Conservation (phyloP, 768 basidiomycete genomes). For the Kwoniella europaea region DNA sequence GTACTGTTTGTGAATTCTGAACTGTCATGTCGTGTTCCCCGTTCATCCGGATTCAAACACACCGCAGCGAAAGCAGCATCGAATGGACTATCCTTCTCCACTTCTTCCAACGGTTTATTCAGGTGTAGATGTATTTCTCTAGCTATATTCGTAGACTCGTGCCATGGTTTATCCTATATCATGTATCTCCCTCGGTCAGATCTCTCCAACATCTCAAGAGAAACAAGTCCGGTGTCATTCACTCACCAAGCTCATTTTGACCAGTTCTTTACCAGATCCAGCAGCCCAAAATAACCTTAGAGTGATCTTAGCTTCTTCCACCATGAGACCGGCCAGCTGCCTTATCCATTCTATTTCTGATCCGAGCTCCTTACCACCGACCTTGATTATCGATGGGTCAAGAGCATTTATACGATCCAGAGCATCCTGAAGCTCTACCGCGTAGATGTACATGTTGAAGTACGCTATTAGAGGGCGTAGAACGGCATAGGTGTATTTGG, state of each 20-base stretch:
- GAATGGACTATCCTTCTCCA: slow-evolving; percentile 1
- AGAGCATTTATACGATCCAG: slow-evolving; percentile 10
- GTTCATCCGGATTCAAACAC: slow-evolving; percentile 3
- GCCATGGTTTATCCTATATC: slow-evolving; percentile 7
- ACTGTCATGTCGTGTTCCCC: not conserved
- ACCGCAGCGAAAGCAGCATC: slow-evolving; percentile 19
- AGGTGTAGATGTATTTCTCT: slow-evolving; percentile 13
- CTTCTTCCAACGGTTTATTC: slow-evolving; percentile 10
- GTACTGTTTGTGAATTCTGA: not conserved
- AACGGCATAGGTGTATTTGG: slow-evolving; percentile 7
- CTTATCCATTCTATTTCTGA: slow-evolving; percentile 16
- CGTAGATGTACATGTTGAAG: slow-evolving; percentile 15
- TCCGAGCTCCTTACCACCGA: not conserved
- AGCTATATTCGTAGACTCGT: slow-evolving; percentile 11
- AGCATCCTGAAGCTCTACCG: slow-evolving; percentile 18
- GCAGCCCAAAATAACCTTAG: slow-evolving; percentile 16
- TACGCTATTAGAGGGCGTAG: slow-evolving; percentile 9
- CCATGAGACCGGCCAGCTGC: slow-evolving; percentile 6
- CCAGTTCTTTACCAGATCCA: slow-evolving; percentile 18
- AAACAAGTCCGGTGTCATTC: no score
- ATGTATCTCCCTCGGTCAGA: not conserved
- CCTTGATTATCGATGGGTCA: not conserved
- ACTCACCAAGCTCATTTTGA: slow-evolving; percentile 19
- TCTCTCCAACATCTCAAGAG: not conserved
- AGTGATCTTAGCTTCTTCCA: slow-evolving; percentile 6